Base-by-base conservation (phyloP, 169 alveolate species). In the Cryptosporidium baileyi region DNA sequence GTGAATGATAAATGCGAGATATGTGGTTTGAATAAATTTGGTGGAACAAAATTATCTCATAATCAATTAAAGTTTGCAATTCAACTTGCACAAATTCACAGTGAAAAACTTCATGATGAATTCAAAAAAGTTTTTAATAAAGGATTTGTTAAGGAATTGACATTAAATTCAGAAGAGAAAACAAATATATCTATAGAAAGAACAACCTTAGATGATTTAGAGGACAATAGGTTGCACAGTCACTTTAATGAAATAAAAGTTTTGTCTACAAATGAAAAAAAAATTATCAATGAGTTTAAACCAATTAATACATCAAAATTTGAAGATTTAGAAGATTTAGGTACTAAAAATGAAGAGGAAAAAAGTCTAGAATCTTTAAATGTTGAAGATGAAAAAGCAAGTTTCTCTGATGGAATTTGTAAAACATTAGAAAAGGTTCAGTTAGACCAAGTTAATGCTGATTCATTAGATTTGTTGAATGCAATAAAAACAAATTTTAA, bases 391-490 rank as follows among this genome's bases (percentile, higher is more conserved):
- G 81, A 51, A 36, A 65, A 38, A 8, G 34, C 34, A n/a, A 22
- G 47, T 24, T 28, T 36, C 9, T 65, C 81, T 6, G 81, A 65
- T n/a, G 59, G 63, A 26, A 74, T 74, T 15, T 52, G 85, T 28
- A 51, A 57, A 47, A 74, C 74, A 15, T 24, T 74, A 44, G 74
- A 74, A 45, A 67, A 74, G 54, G 85, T 74, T 5, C 85, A 74
- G 40, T 43, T 74, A 13, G 67, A 51, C 34, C 60, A 65, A 65
- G 19, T 47, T 47, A 41, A 22, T 41, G 11, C 49, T 2, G 67
- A 74, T 15, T 34, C 60, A 24, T 40, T 59, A 13, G 85, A 74
- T 19, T 38, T 74, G 47, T 13, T 54, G 13, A 54, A 15, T 15
- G 85, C 85, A 0, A 43, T 74, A 1, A 74, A 74, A 32, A 17